Evolutionary conservation across 2,329 filamentous ascomycete species (phyloP).

Genomic region (Xylariaceae sp.): DNA sequence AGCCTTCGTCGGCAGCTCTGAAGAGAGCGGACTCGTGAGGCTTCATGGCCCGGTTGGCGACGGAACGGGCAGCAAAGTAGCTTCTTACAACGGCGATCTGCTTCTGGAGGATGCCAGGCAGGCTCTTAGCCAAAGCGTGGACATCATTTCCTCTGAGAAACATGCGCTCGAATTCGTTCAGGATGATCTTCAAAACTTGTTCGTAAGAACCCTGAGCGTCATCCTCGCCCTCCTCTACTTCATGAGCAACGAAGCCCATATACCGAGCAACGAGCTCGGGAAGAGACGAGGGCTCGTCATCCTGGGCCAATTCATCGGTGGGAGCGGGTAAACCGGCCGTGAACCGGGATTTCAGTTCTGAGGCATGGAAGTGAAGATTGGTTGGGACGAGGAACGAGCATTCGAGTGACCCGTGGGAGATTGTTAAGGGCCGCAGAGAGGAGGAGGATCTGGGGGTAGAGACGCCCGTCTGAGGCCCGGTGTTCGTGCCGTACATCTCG

Average conservation of each 20-base stretch:
- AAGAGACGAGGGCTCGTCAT: slow-evolving; percentile 97
- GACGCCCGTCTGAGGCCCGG: slow-evolving; percentile 88
- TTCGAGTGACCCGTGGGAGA: slow-evolving; percentile 91
- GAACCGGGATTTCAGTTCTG: slow-evolving; percentile 90
- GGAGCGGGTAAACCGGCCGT: slow-evolving; percentile 76
- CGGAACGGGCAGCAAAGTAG: slow-evolving; percentile 86
- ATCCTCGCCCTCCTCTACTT: slow-evolving; percentile 91
- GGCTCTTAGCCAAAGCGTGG: slow-evolving; percentile 76
- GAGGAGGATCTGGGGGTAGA: slow-evolving; percentile 92
- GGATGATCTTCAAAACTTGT: slow-evolving; percentile 83
- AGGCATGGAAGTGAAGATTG: slow-evolving; percentile 90
- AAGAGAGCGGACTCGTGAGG: slow-evolving; percentile 90
- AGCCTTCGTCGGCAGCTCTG: slow-evolving; percentile 77
- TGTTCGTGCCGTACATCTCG: slow-evolving; percentile 80
- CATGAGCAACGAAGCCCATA: slow-evolving; percentile 79
- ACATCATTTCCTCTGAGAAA: slow-evolving; percentile 96
- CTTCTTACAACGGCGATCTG: slow-evolving; percentile 83
- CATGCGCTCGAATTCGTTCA: slow-evolving; percentile 94
- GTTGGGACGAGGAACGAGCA: slow-evolving; percentile 94
- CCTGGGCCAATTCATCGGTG: slow-evolving; percentile 94
- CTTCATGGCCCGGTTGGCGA: slow-evolving; percentile 79
- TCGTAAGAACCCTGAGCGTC: slow-evolving; percentile 82
- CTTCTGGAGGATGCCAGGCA: slow-evolving; percentile 89
- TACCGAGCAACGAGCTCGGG: slow-evolving; percentile 90
- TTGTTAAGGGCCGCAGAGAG: slow-evolving; percentile 83